Conservation (phyloP, 306 rosid genomes). For the Senna tora region DNA sequence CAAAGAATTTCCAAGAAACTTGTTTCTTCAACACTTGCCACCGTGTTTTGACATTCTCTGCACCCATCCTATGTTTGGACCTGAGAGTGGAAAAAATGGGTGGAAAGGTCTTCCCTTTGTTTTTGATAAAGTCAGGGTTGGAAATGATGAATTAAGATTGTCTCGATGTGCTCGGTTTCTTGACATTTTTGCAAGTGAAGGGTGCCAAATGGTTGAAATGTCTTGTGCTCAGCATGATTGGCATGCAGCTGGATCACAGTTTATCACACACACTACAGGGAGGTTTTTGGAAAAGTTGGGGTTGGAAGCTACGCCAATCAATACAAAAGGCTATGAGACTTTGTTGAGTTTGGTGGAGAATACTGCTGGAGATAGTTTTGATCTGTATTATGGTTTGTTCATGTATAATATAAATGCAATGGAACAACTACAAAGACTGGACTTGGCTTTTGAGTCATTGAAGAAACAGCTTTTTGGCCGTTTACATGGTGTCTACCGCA, state of each 20-base stretch:
- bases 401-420: slow-evolving; percentile 81
- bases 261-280: slow-evolving; percentile 84
- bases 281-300: slow-evolving; percentile 69
- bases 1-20: slow-evolving; percentile 76
- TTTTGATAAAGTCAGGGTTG: slow-evolving; percentile 76
- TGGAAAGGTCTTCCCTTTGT: slow-evolving; percentile 79
- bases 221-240: slow-evolving; percentile 86
- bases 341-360: slow-evolving; percentile 78
- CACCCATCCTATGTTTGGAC: slow-evolving; percentile 96
- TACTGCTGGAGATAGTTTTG: slow-evolving; percentile 87
- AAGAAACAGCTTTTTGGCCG: slow-evolving; percentile 81
- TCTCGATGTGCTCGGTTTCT: slow-evolving; percentile 71
- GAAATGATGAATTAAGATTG: slow-evolving; percentile 55
- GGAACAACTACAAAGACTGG: slow-evolving; percentile 74
- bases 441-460: slow-evolving; percentile 66
- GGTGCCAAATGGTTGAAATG: slow-evolving; percentile 93
- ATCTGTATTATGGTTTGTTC: slow-evolving; percentile 86
- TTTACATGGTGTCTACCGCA: slow-evolving; percentile 62
- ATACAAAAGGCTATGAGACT: slow-evolving; percentile 81
- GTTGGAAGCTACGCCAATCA: slow-evolving; percentile 71
- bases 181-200: slow-evolving; percentile 71
- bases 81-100: slow-evolving; percentile 87
- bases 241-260: slow-evolving; percentile 89
- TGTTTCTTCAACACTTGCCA: slow-evolving; percentile 72
- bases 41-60: slow-evolving; percentile 74